phyloP scores from a whole-genome alignment of 129 eudicot genomes.

The Flaveria trinervia region DNA sequence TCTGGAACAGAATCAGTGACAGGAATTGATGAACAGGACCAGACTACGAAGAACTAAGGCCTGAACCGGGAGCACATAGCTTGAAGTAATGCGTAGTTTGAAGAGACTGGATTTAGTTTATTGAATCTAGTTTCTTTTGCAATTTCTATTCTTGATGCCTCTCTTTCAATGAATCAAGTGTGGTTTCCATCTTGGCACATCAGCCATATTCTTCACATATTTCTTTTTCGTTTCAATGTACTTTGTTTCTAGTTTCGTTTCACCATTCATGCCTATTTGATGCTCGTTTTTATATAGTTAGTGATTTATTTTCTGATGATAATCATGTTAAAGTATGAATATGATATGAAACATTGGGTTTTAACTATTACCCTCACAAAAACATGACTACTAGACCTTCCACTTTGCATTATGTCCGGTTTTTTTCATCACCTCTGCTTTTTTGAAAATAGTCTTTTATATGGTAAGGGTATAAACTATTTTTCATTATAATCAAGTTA shows the following conservation, averaged over 20 bases:
- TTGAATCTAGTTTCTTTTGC: too few relatives aligned
- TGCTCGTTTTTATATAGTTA: constrained; percentile 7
- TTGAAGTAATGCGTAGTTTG: too few relatives aligned
- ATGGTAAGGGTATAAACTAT: too few relatives aligned
- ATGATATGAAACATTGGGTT: background rate
- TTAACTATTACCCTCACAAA: background rate
- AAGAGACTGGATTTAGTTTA: too few relatives aligned
- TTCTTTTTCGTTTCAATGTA: background rate
- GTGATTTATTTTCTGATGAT: background rate
- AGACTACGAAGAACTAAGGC: too few relatives aligned
- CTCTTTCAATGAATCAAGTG: background rate
- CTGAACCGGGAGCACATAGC: too few relatives aligned
- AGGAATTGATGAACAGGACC: too few relatives aligned
- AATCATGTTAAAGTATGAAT: background rate
- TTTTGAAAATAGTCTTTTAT: too few relatives aligned
- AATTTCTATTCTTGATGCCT: background rate
- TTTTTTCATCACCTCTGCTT: too few relatives aligned
- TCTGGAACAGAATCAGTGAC: too few relatives aligned
- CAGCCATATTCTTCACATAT: too few relatives aligned
- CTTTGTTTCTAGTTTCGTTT: background rate
- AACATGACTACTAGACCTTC: background rate
- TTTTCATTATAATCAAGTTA: too few relatives aligned
- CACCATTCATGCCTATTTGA: constrained; percentile 2
- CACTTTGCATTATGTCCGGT: background rate
- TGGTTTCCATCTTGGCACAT: constrained; percentile 11